Percentiles rank a stretch among this genome's conserved stretches.
These are phyloP conservation scores for Pythium aquatile DNA, from an alignment of 352 stramenopile species.

Conservation along the genomic window DNA sequence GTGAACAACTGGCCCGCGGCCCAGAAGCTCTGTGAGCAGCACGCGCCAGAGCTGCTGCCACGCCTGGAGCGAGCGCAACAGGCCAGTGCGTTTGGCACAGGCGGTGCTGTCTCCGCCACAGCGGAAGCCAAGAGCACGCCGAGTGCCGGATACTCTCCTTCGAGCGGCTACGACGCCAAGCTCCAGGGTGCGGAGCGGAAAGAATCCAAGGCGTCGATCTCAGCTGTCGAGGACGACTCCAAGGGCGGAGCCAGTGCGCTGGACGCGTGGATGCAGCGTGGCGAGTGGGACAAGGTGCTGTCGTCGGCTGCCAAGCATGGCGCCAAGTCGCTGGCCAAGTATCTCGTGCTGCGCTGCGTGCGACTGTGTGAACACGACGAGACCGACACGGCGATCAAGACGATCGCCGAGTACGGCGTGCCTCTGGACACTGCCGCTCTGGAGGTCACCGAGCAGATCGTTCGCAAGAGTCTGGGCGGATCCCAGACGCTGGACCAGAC, in stretches of 20 bases:
- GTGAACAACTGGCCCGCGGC: conserved; percentile 74
- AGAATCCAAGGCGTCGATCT: conserved; percentile 40
- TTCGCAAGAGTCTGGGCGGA: conserved; percentile 53
- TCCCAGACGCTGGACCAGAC: conserved; percentile 42
- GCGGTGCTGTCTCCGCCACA: conserved; percentile 25
- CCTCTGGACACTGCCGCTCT: conserved; percentile 58
- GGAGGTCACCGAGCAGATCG: conserved; percentile 53
- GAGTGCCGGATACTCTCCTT: conserved; percentile 51
- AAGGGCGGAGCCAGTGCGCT: conserved; percentile 60
- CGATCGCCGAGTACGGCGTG: conserved; percentile 74
- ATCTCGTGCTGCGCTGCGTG: conserved; percentile 74
- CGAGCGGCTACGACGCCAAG: conserved; percentile 42
- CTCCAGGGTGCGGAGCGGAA: conserved; percentile 47
- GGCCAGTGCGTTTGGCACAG: conserved; percentile 65
- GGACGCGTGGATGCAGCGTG: conserved; percentile 90
- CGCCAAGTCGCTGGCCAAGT: conserved; percentile 77
- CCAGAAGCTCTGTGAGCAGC: conserved; percentile 77
- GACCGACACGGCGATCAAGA: conserved; percentile 71
- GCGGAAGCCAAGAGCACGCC: conserved; percentile 45
- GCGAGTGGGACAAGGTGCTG: conserved; percentile 93
- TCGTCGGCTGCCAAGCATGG: conserved; percentile 81
- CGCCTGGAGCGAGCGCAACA: conserved; percentile 82
- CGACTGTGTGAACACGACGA: conserved; percentile 76
- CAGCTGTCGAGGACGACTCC: conserved; percentile 28
- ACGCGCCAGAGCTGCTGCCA: conserved; percentile 75